These are phyloP conservation scores for Croton laevigatus DNA, from an alignment of 441 rosid genomes.

Conservation along the genomic window DNA sequence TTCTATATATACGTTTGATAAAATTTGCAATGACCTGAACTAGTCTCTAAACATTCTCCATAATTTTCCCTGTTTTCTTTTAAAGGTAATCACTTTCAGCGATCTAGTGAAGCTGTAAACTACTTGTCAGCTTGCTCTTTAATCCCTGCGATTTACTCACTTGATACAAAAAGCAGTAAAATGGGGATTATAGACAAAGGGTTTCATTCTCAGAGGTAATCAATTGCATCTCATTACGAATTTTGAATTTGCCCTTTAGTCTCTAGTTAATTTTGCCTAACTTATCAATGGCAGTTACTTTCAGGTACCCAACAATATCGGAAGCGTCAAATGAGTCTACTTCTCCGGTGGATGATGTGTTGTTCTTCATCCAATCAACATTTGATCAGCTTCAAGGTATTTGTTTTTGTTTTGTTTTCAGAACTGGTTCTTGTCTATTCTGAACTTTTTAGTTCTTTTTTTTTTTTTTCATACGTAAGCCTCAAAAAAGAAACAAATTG, in stretches of 20 bases:
- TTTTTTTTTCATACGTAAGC: background rate
- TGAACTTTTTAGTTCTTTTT: background rate
- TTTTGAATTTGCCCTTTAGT: background rate
- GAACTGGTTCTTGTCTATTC: background rate
- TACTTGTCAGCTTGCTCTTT: slow-evolving; percentile 20
- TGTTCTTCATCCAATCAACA: slow-evolving; percentile 48
- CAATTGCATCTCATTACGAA: background rate
- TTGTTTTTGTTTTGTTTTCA: background rate
- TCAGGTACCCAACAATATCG: slow-evolving; percentile 60
- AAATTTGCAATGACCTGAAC: background rate
- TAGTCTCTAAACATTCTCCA: background rate
- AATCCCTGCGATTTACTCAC: slow-evolving; percentile 22
- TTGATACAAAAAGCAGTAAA: slow-evolving; percentile 16
- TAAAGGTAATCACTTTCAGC: slow-evolving; percentile 32
- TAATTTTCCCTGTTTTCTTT: slow-evolving; percentile 4
- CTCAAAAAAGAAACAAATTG: background rate
- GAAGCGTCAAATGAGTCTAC: slow-evolving; percentile 38
- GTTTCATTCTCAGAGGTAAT: slow-evolving; percentile 42
- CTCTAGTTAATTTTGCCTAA: slow-evolving; percentile 26
- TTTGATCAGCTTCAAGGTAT: slow-evolving; percentile 57
- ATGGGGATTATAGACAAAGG: slow-evolving; percentile 21
- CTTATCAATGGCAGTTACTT: slow-evolving; percentile 45
- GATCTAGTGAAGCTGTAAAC: slow-evolving; percentile 21
- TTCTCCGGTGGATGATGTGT: slow-evolving; percentile 34
- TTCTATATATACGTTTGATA: background rate